Evolutionary conservation across 345 rosid genomes (phyloP), one percentile per base, ranked within the genome.

Genomic region (Psidium guajava): DNA sequence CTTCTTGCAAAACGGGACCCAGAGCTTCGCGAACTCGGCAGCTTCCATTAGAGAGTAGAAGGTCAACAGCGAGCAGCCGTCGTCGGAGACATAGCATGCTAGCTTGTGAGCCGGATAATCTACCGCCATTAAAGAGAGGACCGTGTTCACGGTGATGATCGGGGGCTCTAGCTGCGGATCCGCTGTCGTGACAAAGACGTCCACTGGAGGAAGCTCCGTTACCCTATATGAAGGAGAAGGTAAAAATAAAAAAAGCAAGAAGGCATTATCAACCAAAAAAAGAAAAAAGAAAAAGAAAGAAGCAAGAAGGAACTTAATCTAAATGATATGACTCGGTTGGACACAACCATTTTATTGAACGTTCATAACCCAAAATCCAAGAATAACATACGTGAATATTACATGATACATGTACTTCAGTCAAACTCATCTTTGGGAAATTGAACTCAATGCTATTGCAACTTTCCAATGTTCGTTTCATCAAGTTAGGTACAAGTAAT

Each of bases 1-100:
- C 88, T 92, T 92, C 86, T 90, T 91, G 84, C 98, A 94, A 87
- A 6, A 94, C 0, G 96, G 95, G n/a, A 94, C 93, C 99, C 99
- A 96, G 54, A 88, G 87, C 91, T 90, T 89, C 1, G 98, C 94
- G 49, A 95, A 96, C 44, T 87, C 92, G 0, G 89, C 90, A 27
- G 97, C 94, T 87, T 95, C 94, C 59, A 91, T 85, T 12, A 96
- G 88, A 83, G 97, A 91, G 75, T 89, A 92, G 86, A 87, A 94
- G 84, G 89, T 91, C 77, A 93, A 83, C 54, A 91, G 89, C 3
- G 98, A 95, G 87, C 95, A 92, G 55, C 93, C 89, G 25, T 95
- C 91, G 74, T 93, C 91, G 1, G 95, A 94, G 0, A 94, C 91
- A 69, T 91, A 93, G 89, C 93, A 93, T 12, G 94, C 93, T 10